Evolutionary conservation across 345 rosid genomes (phyloP).

Genomic region (Microcos paniculata): DNA sequence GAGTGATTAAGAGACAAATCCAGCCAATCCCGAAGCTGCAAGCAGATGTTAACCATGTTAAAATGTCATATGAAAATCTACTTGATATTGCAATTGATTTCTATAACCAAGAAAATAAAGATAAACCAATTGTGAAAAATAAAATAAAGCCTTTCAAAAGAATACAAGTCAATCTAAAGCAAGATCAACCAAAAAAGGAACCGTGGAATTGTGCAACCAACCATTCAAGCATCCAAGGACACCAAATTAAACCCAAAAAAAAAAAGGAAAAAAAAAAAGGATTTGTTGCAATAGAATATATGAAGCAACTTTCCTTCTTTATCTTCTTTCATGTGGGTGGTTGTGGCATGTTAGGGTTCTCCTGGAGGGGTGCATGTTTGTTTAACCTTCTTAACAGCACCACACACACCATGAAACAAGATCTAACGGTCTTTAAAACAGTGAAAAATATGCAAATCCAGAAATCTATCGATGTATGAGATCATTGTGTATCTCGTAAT

Average conservation of each 20-base stretch:
- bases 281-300: background rate
- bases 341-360: background rate
- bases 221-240: background rate
- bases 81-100: constrained; percentile 12
- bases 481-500: background rate
- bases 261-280: background rate
- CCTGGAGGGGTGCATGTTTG: background rate
- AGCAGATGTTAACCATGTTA: constrained; percentile 14
- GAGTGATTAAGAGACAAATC: constrained; percentile 91
- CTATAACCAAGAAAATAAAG: background rate
- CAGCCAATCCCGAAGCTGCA: constrained; percentile 90
- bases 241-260: background rate
- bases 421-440: background rate
- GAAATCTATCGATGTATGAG: background rate
- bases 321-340: background rate
- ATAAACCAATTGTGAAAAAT: background rate
- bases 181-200: background rate
- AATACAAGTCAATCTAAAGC: background rate
- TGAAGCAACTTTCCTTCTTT: background rate
- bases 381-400: background rate
- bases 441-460: constrained; percentile 1
- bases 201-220: background rate
- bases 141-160: background rate
- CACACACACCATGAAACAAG: background rate
- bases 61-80: constrained; percentile 18